phyloP scores from a whole-genome alignment of 2,329 filamentous ascomycete species.

The Ophiostoma sp. region DNA sequence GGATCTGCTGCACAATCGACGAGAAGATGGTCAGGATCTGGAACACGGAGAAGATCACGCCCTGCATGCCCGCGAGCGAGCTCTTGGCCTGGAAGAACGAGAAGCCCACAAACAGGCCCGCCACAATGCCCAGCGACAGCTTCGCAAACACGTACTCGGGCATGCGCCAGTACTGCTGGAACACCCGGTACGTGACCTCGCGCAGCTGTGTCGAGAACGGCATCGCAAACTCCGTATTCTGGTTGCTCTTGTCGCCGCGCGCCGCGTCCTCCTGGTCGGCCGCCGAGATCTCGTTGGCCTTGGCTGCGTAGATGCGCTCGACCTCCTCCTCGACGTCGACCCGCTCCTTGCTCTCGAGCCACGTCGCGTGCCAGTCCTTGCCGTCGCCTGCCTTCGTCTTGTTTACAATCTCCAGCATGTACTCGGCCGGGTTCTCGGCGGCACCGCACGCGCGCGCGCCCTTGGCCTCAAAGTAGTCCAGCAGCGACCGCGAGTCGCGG shows the following conservation, averaged over 20 bases:
- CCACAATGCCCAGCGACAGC: conserved; percentile 56
- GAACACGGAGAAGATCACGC: conserved; percentile 81
- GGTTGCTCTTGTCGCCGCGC: neutral
- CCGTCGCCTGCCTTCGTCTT: conserved; percentile 50
- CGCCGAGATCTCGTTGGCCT: conserved; percentile 25
- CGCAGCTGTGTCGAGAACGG: conserved; percentile 62
- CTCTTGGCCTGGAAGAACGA: conserved; percentile 68
- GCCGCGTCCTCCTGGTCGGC: conserved; percentile 36
- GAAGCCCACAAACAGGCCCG: conserved; percentile 74
- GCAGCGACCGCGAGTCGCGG: conserved; percentile 47
- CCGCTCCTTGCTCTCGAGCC: conserved; percentile 56
- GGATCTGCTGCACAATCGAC: conserved; percentile 69
- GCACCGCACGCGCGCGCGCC: conserved; percentile 55
- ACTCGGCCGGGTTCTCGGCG: conserved; percentile 74
- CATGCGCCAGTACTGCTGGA: conserved; percentile 87
- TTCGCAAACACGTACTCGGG: conserved; percentile 88
- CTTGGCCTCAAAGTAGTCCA: conserved; percentile 68
- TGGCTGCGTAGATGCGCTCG: conserved; percentile 48
- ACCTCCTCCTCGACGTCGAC: conserved; percentile 52
- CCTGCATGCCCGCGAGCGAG: conserved; percentile 70
- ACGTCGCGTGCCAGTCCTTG: conserved; percentile 60
- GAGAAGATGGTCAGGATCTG: conserved; percentile 77
- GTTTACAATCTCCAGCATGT: conserved; percentile 72
- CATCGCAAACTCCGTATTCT: conserved; percentile 64
- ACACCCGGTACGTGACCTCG: conserved; percentile 67